Evolutionary conservation across 371 early-diverging fungal species (phyloP).

Genomic region (Apophysomyces elegans): DNA sequence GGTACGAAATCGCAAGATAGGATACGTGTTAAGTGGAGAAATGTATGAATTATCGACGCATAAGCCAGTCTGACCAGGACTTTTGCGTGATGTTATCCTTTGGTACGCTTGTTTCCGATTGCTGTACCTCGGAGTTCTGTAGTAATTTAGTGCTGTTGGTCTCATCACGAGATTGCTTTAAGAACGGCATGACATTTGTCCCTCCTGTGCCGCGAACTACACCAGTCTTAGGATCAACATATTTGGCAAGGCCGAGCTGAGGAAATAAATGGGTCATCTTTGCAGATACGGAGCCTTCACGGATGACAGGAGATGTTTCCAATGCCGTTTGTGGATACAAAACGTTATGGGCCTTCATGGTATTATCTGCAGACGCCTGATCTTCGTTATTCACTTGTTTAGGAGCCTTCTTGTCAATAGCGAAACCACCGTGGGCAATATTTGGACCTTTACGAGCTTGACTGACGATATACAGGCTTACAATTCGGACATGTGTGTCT

Average conservation of each 20-base stretch:
- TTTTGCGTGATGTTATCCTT: conserved; percentile 1
- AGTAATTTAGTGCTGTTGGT: conserved; percentile 37
- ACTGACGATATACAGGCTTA: conserved; percentile 87
- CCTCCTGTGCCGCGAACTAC: conserved; percentile 95
- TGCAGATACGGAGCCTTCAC: conserved; percentile 33
- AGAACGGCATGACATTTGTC: conserved; percentile 91
- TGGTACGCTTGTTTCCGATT: background rate
- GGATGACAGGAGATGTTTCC: conserved; percentile 43
- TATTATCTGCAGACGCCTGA: background rate
- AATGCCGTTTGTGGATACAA: conserved; percentile 59
- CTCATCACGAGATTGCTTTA: conserved; percentile 69
- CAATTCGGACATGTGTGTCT: conserved; percentile 91
- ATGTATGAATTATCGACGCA: conserved; percentile 31
- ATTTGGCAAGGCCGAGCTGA: conserved; percentile 62
- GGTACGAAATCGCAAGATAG: background rate
- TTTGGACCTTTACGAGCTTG: conserved; percentile 83
- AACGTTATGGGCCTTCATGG: conserved; percentile 36
- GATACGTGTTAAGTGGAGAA: too few relatives aligned
- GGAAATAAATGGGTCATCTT: conserved; percentile 46
- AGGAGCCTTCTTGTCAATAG: conserved; percentile 39
- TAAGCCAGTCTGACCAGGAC: conserved; percentile 36
- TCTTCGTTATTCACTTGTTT: background rate
- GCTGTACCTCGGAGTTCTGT: conserved; percentile 26
- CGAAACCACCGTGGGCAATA: conserved; percentile 64
- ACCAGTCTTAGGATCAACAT: conserved; percentile 52